These are phyloP conservation scores for Penicillium sp. DNA, from an alignment of 2,329 filamentous ascomycete species.

Conservation along the genomic window DNA sequence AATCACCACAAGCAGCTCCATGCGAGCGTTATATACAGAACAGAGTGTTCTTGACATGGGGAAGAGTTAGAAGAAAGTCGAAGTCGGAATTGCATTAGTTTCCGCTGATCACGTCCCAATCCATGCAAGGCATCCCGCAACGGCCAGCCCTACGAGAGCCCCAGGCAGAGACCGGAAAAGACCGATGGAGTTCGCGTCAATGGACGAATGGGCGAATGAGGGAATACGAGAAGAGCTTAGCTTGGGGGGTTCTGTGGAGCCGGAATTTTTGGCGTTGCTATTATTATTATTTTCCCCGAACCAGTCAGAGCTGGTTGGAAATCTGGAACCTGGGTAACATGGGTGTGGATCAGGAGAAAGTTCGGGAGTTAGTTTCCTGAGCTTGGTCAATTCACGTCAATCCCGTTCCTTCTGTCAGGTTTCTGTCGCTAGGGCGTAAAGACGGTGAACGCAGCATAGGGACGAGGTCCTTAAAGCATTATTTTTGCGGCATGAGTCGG, in stretches of 20 bases:
- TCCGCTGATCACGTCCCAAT: neutral
- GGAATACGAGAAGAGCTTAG: neutral
- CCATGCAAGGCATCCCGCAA: slow-evolving; percentile 14
- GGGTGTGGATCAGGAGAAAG: neutral
- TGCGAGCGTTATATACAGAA: slow-evolving; percentile 7
- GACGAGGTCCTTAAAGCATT: neutral
- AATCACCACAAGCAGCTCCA: neutral
- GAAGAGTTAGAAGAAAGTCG: neutral
- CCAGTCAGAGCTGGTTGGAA: neutral
- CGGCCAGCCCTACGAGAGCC: slow-evolving; percentile 22
- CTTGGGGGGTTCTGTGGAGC: neutral
- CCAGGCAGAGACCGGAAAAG: slow-evolving; percentile 22
- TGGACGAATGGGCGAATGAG: slow-evolving; percentile 4
- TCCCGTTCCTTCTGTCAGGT: neutral
- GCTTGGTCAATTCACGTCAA: slow-evolving; percentile 3
- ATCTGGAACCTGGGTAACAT: neutral
- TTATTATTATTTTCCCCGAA: neutral
- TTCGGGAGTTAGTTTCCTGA: neutral
- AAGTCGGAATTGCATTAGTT: neutral
- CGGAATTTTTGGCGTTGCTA: neutral
- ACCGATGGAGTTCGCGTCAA: slow-evolving; percentile 14
- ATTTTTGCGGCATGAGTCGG: slow-evolving; percentile 14
- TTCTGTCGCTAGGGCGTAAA: slow-evolving; percentile 7
- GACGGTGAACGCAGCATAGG: slow-evolving; percentile 17
- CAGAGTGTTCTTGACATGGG: neutral